Evolutionary conservation across 495 filamentous ascomycete genomes (phyloP).

Genomic region (Hypoxylon lenormandii): DNA sequence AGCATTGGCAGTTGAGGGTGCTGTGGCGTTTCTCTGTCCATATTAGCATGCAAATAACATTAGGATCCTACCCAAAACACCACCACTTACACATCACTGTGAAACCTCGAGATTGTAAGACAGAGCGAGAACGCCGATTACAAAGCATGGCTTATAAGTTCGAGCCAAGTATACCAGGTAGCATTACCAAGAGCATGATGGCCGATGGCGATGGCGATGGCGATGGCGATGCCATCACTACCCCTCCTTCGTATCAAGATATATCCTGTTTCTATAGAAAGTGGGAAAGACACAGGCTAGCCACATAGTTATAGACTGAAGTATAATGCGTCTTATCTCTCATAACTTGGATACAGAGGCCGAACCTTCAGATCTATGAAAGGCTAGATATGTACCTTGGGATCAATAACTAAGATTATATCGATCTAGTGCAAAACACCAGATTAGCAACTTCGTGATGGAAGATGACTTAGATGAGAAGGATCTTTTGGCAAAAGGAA

Average conservation of each 20-base stretch:
- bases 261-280: too few relatives aligned
- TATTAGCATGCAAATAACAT: conserved; percentile 10
- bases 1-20: conserved; percentile 26
- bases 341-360: too few relatives aligned
- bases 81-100: conserved; percentile 3
- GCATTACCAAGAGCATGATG: conserved; percentile 1
- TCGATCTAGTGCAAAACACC: background rate
- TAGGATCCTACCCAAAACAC: conserved; percentile 21
- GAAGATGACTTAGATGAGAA: conserved; percentile 7
- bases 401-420: conserved; percentile 15
- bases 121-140: conserved; percentile 10
- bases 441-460: conserved; percentile 6
- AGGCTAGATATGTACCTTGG: too few relatives aligned
- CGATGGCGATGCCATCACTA: too few relatives aligned
- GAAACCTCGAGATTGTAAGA: background rate
- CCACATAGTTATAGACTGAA: too few relatives aligned
- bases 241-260: too few relatives aligned
- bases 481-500: conserved; percentile 14
- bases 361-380: too few relatives aligned
- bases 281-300: too few relatives aligned
- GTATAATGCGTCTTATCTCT: too few relatives aligned
- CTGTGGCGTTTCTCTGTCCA: background rate
- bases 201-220: conserved; percentile 8
- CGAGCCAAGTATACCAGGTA: conserved; percentile 1
- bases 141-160: conserved; percentile 16